Evolutionary conservation across 192 early-diverging fungal species (phyloP).

Genomic region (Allomyces arbusculus): DNA sequence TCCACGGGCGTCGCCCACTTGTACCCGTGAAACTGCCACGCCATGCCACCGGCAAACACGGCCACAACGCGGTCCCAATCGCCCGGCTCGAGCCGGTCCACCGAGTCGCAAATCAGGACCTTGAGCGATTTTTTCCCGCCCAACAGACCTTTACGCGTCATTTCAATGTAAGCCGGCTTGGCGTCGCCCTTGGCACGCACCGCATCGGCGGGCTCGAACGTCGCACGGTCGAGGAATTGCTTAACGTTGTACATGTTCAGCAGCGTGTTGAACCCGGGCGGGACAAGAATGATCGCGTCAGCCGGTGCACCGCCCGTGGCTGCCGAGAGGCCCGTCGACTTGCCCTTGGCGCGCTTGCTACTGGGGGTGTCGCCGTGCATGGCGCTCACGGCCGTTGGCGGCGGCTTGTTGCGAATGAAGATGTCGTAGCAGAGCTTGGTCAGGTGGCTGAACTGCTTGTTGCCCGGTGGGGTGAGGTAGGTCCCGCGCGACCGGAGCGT

Average conservation of each 20-base stretch:
- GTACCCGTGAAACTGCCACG: conserved; percentile 37
- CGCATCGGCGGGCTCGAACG: not conserved
- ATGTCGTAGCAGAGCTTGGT: not conserved
- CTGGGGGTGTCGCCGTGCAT: not conserved
- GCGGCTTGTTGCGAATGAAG: not conserved
- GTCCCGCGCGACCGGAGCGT: not conserved
- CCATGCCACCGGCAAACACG: conserved; percentile 31
- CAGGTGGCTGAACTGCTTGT: not conserved
- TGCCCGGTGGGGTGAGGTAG: not conserved
- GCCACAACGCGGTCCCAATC: conserved; percentile 24
- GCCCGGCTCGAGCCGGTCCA: not conserved
- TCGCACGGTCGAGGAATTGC: not conserved
- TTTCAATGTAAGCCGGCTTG: not conserved
- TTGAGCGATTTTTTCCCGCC: not conserved
- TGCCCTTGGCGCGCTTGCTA: not conserved
- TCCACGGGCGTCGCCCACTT: conserved; percentile 23
- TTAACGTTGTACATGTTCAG: not conserved
- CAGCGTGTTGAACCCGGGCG: not conserved
- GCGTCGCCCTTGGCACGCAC: not conserved
- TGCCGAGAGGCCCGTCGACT: not conserved
- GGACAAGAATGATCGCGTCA: not conserved
- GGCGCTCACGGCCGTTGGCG: not conserved
- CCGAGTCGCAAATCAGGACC: not conserved
- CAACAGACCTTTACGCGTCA: not conserved
- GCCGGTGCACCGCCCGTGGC: not conserved